phyloP scores from a whole-genome alignment of 2,329 filamentous ascomycete genomes.

The Grosmannia penicillata region DNA sequence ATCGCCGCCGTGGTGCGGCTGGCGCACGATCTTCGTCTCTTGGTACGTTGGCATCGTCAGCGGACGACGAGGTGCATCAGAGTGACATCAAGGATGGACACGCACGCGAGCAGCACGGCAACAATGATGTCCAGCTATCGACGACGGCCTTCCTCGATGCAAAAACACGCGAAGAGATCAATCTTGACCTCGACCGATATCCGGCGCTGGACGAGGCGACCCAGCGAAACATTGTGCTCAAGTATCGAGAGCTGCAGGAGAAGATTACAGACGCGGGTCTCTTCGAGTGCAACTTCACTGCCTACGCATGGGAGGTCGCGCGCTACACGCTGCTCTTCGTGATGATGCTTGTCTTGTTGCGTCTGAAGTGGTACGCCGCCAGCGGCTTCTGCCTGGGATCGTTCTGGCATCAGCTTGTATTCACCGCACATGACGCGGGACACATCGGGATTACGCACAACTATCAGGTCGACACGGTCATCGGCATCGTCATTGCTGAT shows the following conservation, averaged over 20 bases:
- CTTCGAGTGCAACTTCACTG: slow-evolving; percentile 70
- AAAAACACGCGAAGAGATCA: slow-evolving; percentile 59
- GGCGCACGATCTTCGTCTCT: slow-evolving; percentile 30
- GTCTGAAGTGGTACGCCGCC: slow-evolving; percentile 48
- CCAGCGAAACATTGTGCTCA: slow-evolving; percentile 61
- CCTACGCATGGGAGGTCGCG: slow-evolving; percentile 59
- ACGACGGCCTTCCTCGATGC: slow-evolving; percentile 53
- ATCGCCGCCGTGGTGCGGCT: no score
- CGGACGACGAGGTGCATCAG: no score
- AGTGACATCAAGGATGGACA: no score
- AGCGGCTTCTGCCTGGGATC: slow-evolving; percentile 64
- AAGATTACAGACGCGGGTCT: slow-evolving; percentile 60
- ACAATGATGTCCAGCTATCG: no score
- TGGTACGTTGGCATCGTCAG: slow-evolving; percentile 40
- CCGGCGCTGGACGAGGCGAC: slow-evolving; percentile 59
- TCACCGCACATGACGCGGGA: slow-evolving; percentile 85
- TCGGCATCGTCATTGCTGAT: slow-evolving; percentile 83
- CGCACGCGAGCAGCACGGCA: no score
- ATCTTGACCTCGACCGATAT: slow-evolving; percentile 65
- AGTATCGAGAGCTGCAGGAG: slow-evolving; percentile 67
- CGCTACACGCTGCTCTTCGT: slow-evolving; percentile 58
- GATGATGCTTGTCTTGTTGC: slow-evolving; percentile 46
- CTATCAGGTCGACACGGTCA: slow-evolving; percentile 67
- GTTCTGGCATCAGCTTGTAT: slow-evolving; percentile 91
- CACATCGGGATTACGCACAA: slow-evolving; percentile 96